Evolutionary conservation across 257 asterid species (phyloP).

Genomic region (Solanum pinnatisectum): DNA sequence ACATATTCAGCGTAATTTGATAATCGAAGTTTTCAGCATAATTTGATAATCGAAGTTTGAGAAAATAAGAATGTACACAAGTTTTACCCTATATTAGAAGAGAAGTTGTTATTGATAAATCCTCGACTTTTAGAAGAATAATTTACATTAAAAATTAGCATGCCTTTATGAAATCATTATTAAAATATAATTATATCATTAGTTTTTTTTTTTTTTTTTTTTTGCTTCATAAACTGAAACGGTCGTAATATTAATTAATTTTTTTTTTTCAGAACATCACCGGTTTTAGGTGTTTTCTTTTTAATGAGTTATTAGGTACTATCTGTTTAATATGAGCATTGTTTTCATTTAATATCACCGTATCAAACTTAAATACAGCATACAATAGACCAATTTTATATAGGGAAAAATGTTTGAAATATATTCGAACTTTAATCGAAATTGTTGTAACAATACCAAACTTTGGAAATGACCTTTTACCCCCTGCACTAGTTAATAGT

Average conservation of each 20-base stretch:
- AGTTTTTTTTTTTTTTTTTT: no score
- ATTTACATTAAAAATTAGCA: neutral
- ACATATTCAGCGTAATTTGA: neutral
- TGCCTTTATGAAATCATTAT: neutral
- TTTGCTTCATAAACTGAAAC: neutral
- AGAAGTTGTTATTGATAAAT: neutral
- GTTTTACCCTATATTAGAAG: neutral
- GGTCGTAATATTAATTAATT: neutral
- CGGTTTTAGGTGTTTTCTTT: neutral
- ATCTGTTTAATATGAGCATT: neutral
- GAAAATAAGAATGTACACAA: fast-evolving
- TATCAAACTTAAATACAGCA: neutral
- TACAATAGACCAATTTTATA: neutral
- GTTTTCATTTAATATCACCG: neutral
- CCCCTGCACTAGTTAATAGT: no score
- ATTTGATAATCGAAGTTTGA: neutral
- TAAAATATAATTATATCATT: neutral
- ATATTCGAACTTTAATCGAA: no score
- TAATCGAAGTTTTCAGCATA: fast-evolving
- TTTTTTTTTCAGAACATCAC: neutral
- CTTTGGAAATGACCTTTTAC: no score
- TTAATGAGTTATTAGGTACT: neutral
- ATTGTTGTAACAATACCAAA: no score
- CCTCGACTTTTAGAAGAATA: neutral
- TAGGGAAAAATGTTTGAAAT: no score